Evolutionary conservation across 2,329 filamentous ascomycete genomes (phyloP).

Genomic region (Hymenoscyphus repandus): DNA sequence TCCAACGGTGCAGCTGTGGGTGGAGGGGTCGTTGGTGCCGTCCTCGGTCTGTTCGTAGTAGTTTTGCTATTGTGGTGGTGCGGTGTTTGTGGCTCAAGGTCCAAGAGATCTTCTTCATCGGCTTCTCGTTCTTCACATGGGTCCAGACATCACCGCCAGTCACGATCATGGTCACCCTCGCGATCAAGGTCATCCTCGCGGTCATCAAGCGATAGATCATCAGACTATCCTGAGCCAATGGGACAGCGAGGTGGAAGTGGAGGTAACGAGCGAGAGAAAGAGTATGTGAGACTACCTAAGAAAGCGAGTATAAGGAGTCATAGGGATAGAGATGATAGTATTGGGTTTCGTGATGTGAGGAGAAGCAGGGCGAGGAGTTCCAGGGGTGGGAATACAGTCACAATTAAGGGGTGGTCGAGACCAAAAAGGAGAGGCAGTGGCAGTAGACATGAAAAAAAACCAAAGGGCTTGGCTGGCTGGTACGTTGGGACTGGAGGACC

Average conservation of each 20-base stretch:
- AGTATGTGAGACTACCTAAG: neutral
- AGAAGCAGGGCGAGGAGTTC: neutral
- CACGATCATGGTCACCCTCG: too few species aligned
- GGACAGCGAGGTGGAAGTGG: neutral
- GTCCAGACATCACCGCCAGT: neutral
- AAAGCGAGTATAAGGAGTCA: neutral
- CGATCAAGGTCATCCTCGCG: too few species aligned
- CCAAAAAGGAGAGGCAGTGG: neutral
- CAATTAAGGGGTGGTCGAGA: slow-evolving; percentile 1
- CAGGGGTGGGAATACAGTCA: neutral
- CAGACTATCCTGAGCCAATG: too few species aligned
- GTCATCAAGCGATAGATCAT: too few species aligned
- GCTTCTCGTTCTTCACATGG: neutral
- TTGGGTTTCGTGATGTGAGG: neutral
- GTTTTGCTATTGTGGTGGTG: slow-evolving; percentile 29
- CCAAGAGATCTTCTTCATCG: too few species aligned
- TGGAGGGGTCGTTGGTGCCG: slow-evolving; percentile 16
- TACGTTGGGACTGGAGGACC: neutral
- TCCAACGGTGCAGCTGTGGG: neutral
- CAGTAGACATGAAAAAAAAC: neutral
- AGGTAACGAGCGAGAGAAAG: neutral
- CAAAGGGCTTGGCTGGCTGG: neutral
- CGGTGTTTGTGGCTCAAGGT: too few species aligned
- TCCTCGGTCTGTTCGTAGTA: slow-evolving; percentile 31
- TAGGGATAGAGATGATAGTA: neutral